Evolutionary conservation across 129 eudicot genomes (phyloP).

Genomic region (Lactuca saligna): DNA sequence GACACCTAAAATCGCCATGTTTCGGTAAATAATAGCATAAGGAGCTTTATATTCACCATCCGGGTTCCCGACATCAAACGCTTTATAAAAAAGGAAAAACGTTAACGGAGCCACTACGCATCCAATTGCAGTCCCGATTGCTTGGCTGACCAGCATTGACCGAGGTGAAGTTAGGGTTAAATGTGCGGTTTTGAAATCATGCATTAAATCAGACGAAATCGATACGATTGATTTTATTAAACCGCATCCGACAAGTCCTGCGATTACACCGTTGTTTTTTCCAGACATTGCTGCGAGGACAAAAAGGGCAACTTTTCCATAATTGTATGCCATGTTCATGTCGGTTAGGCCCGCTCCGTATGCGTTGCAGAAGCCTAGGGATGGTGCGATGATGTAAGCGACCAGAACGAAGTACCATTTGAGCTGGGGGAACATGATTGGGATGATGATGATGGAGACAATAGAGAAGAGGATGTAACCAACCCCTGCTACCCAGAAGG

Average conservation of each 20-base stretch:
- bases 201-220: constrained; percentile 87
- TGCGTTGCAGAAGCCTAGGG: constrained; percentile 84
- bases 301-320: constrained; percentile 86
- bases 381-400: constrained; percentile 73
- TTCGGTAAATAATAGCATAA: constrained; percentile 76
- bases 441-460: constrained; percentile 70
- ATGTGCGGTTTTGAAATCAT: constrained; percentile 86
- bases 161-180: constrained; percentile 85
- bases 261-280: constrained; percentile 65
- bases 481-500: constrained; percentile 66
- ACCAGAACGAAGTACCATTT: constrained; percentile 81
- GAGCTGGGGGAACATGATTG: constrained; percentile 67
- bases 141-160: constrained; percentile 82
- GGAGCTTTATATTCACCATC: constrained; percentile 84
- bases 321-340: constrained; percentile 93
- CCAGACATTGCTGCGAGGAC: constrained; percentile 68
- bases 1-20: constrained; percentile 92
- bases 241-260: constrained; percentile 86
- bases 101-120: constrained; percentile 84
- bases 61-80: constrained; percentile 80
- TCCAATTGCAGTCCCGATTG: constrained; percentile 85
- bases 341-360: constrained; percentile 92
- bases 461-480: constrained; percentile 68
- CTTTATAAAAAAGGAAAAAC: constrained; percentile 74
- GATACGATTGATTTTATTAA: constrained; percentile 76